Base-by-base conservation (phyloP, 1,284 basidiomycete species). In the Butyriboletus appendiculatus region DNA sequence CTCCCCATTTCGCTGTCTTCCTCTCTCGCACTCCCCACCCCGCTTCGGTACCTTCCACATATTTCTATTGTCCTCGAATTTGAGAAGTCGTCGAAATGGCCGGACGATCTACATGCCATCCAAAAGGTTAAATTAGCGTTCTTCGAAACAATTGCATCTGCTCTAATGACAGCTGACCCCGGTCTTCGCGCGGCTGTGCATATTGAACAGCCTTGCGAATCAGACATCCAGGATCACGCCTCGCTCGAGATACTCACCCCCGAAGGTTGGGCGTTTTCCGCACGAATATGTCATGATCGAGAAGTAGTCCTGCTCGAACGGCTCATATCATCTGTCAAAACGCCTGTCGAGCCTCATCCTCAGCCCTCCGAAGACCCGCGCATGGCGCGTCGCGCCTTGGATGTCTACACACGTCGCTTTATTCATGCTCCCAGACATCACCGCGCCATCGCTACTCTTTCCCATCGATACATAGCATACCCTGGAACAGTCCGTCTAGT, bases 91-190 rank as follows among this genome's bases (percentile, higher is more conserved):
- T 88, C 89, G 0, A 83, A 85, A 60, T 99, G 97, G 97, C 97
- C 97, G 0, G 95, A 98, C 66, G 95, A 99, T 63, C 80, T 99
- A 1, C 80, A 79, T 16, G 94, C 95, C 0, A 90, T 98, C 44
- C 96, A 98, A 71, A 94, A 94, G 62, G 91, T 96, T 74, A 99
- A 99, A 73, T 79, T 97, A 3, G 96, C 96, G 0, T 90, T 99
- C 68, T 84, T 96, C 57, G 94, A 95, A 65, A 81, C 83, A 28
- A 78, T 93, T 3, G 90, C 88, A 0, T 74, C 76, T 14, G 77
- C 80, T 1, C 76, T 96, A 43, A 82, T 86, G 79, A 67, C 70
- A 9, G 66, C 76, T 2, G 68, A 79, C 2, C 62, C 76, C 0
- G 84, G 84, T 5, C 69, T 87, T 2, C 78, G 70, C 12, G 88